Percentiles rank a stretch among this genome's conserved stretches.
Conservation (phyloP, 495 filamentous ascomycete genomes). For the Xylaria nigripes region DNA sequence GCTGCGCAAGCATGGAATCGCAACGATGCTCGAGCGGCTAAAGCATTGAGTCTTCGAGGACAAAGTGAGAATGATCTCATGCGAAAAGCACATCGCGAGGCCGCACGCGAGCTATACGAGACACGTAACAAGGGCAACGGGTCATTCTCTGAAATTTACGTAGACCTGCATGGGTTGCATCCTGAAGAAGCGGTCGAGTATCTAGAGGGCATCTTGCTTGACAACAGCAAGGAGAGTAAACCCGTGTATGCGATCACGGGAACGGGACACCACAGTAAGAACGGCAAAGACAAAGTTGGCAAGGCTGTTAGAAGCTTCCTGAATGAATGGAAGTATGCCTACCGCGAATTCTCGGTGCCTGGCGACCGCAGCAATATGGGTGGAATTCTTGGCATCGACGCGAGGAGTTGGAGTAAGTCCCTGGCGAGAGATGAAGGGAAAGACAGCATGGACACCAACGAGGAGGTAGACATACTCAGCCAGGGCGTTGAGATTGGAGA, state of each 20-base stretch:
- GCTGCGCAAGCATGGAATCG: conserved; percentile 99
- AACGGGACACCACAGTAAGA: conserved; percentile 95
- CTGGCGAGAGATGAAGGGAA: conserved; percentile 42
- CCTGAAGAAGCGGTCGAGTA: conserved; percentile 97
- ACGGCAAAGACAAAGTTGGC: conserved; percentile 96
- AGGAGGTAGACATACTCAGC: conserved; percentile 50
- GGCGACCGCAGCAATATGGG: conserved; percentile 86
- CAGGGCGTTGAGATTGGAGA: conserved; percentile 53
- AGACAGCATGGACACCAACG: conserved; percentile 42
- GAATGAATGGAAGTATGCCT: conserved; percentile 92
- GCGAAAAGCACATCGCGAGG: conserved; percentile 94
- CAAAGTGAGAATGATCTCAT: conserved; percentile 96
- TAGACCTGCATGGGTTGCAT: conserved; percentile 93
- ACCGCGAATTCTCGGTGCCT: conserved; percentile 90
- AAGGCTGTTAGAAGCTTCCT: conserved; percentile 87
- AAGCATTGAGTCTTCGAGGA: conserved; percentile 85
- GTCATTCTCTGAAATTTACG: conserved; percentile 66
- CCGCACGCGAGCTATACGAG: conserved; percentile 85
- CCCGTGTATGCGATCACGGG: conserved; percentile 94
- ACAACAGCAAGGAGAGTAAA: conserved; percentile 62
- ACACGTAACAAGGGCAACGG: conserved; percentile 73
- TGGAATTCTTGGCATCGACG: conserved; percentile 90
- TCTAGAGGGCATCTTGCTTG: conserved; percentile 74
- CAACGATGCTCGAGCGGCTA: conserved; percentile 92
- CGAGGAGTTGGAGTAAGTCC: conserved; percentile 75